Base-by-base conservation (phyloP, 192 early-diverging fungal genomes). In the Mortierella alpina region DNA sequence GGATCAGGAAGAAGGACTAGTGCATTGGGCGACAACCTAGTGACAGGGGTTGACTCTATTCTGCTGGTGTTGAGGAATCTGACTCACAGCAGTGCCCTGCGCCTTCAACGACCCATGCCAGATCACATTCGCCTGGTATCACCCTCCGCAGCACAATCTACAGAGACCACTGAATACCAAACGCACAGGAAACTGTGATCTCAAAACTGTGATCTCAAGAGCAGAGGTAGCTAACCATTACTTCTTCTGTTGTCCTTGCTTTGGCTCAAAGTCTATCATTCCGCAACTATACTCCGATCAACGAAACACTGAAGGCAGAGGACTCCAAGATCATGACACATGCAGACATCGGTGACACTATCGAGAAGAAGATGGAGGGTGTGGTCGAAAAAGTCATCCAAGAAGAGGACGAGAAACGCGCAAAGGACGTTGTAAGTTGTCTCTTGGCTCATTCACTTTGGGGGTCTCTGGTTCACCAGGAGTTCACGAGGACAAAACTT, bases 371-470 rank as follows among this genome's bases (percentile, higher is more conserved):
- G 63, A 88, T 84, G 50, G 78, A 87, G 18, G 65, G 84, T 20
- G 80, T 92, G 54, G 78, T 86, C 1, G 81, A 84, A 54, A 83
- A 86, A 62, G 85, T 86, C 14, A 71, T 88, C 51, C 71, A 83
- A 45, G 86, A 86, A 66, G 92, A 88, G 45, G 84, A 86, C 12
- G 82, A 68, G n/a, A 86, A 88, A 53, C 80, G 85, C 13, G 86
- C 84, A 17, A 86, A 88, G 69, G 91, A 93, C 72, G 83, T 92
- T 23, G 91, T 90, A 86, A 65, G 88, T 82, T 55, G 15, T 55
- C 4, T 55, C 54, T n/a, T 55, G n/a, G 17, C 9, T 55, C 54
- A 9, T 55, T 14, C 9, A 10, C 39, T 6, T 39, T 7, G 13
- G 2, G 13, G 4, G 11, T 1, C 50, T 17, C 11, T 51, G 13